Conservation (phyloP, 371 early-diverging fungal genomes). For the Funneliformis caledonium region DNA sequence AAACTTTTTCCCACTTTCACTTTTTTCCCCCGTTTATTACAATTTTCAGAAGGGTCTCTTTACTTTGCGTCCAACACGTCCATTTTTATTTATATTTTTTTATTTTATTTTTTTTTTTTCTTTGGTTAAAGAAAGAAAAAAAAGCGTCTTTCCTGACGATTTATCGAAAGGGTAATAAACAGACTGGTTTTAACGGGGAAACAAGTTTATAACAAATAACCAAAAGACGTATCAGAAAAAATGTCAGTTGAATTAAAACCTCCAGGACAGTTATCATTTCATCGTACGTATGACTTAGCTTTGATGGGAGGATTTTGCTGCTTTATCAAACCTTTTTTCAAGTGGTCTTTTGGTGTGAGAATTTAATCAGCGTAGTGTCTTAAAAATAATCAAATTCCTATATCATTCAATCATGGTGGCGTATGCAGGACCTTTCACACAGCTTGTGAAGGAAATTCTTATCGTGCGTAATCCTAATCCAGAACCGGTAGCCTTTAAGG, state of each 20-base stretch:
- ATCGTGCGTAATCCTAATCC: conserved; percentile 71
- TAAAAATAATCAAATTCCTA: neutral
- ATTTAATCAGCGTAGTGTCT: neutral
- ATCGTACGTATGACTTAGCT: conserved; percentile 50
- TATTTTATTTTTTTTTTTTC: too few species aligned
- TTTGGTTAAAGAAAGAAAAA: too few species aligned
- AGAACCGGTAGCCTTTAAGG: conserved; percentile 86
- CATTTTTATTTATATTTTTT: too few species aligned
- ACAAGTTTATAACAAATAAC: neutral
- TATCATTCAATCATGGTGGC: neutral
- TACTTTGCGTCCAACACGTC: too few species aligned
- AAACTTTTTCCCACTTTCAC: neutral
- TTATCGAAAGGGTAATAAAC: neutral
- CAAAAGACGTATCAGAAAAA: neutral
- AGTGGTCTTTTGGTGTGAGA: neutral
- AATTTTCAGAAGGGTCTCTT: too few species aligned
- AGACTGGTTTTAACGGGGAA: neutral
- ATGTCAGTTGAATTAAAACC: conserved; percentile 67
- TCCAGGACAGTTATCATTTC: conserved; percentile 59
- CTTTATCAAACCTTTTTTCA: neutral
- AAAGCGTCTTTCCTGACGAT: neutral
- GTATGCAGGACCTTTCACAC: conserved; percentile 76
- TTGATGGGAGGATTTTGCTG: neutral
- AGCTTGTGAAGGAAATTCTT: conserved; percentile 65
- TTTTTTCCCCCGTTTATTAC: neutral